Evolutionary conservation across 768 basidiomycete species (phyloP), one percentile per base, ranked within the genome.

Genomic region (Epithele typhae): DNA sequence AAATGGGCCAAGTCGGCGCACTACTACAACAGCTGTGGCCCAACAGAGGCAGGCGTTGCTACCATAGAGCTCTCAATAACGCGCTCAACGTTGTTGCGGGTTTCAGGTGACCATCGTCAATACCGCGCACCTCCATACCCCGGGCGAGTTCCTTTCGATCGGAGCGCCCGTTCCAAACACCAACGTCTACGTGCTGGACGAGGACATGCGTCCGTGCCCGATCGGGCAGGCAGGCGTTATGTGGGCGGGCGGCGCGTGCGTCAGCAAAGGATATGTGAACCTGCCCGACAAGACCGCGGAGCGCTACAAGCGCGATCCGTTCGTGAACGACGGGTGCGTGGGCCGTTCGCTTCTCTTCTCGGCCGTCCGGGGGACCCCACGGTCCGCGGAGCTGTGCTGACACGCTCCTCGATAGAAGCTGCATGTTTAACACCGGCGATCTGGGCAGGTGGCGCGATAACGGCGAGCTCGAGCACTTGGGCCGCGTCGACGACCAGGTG

Each of bases 351-450:
- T 7, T 30, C 37, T n/a, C 5, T 2, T 19, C 18, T n/a, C 35
- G 35, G 7, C 23, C 19, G 9, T 27, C 35, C 14, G 11, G 22
- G n/a, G n/a, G n/a, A n/a, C 25, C 40, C 25, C 40, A 42, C 27
- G 17, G 17, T 10, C 23, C 25, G 4, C 25, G 64, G 30, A 21
- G 25, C 37, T 32, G 36, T 17, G 45, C 40, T 54, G 48, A n/a
- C 12, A 45, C 37, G 30, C 52, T 73, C 18, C 37, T 23, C 12
- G 15, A 50, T 36, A 48, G 53, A 43, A 47, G 43, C 38, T 52
- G 32, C 57, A 83, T 83, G 80, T 82, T 79, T 59, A 80, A 81
- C 51, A 83, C 81, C 19, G 78, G 79, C 1, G 81, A 81, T 57
- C 67, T 83, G 12, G 78, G 78, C 19, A 68, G 73, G 37, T 81